These are phyloP conservation scores for Pseudozyma tsukubaensis DNA, from an alignment of 1,284 basidiomycete genomes.

Conservation along the genomic window DNA sequence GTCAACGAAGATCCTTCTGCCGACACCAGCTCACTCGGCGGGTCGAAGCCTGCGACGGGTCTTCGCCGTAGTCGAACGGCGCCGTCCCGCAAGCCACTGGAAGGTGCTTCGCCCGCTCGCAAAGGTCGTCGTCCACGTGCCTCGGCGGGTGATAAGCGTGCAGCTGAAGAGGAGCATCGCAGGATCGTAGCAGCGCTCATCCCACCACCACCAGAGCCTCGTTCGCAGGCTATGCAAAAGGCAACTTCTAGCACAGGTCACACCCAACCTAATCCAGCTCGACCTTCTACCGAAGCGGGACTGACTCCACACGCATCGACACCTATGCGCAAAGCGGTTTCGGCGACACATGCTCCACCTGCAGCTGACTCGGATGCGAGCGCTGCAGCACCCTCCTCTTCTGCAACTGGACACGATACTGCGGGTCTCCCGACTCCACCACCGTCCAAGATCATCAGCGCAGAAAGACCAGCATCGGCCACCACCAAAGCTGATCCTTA, in stretches of 20 bases:
- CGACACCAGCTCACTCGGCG: constrained; percentile 1
- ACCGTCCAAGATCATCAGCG: constrained; percentile 42
- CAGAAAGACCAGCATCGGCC: constrained; percentile 10
- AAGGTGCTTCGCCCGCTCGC: constrained; percentile 31
- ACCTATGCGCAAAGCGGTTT: constrained; percentile 42
- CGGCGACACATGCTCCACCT: constrained; percentile 22
- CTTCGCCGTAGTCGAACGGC: constrained; percentile 46
- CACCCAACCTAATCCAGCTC: constrained; percentile 18
- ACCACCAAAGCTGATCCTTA: neutral
- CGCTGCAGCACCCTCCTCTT: constrained; percentile 15
- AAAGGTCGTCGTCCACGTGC: constrained; percentile 42
- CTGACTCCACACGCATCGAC: constrained; percentile 21
- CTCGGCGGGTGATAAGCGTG: constrained; percentile 42
- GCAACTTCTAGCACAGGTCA: constrained; percentile 32
- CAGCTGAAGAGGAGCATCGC: constrained; percentile 41
- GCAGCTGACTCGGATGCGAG: constrained; percentile 19
- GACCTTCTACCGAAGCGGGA: constrained; percentile 20
- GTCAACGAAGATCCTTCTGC: constrained; percentile 5
- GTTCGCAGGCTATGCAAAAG: constrained; percentile 34
- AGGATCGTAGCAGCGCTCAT: constrained; percentile 45
- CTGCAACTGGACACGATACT: constrained; percentile 10
- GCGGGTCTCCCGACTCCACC: constrained; percentile 48
- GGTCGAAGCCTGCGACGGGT: constrained; percentile 26
- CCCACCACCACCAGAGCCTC: constrained; percentile 42
- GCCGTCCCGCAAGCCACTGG: constrained; percentile 42